Conservation (phyloP, 352 stramenopile species). For the Phytophthora agathidicida region DNA sequence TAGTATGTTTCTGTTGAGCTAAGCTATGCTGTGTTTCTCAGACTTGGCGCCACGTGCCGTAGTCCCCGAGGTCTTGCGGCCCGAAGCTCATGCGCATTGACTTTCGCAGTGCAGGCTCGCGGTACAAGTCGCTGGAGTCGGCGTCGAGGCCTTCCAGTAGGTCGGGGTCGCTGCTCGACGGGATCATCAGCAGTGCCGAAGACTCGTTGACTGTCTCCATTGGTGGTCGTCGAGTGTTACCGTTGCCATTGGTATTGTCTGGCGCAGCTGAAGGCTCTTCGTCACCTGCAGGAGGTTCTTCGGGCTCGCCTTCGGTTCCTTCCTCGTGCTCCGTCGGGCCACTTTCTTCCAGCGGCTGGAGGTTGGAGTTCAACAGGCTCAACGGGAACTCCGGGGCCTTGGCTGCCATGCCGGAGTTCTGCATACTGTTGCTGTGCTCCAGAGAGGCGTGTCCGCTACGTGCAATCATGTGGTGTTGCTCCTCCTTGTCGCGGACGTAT, state of each 20-base stretch:
- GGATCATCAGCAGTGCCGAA: constrained; percentile 45
- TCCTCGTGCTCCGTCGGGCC: constrained; percentile 6
- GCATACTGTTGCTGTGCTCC: constrained; percentile 29
- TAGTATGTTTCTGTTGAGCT: too few species aligned
- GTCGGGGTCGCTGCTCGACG: constrained; percentile 40
- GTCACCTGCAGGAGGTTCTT: constrained; percentile 33
- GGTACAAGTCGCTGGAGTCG: constrained; percentile 76
- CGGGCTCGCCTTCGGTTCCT: constrained; percentile 21
- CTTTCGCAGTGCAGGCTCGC: constrained; percentile 67
- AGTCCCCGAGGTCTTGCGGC: constrained; percentile 46
- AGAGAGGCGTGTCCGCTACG: constrained; percentile 47
- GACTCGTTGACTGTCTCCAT: constrained; percentile 39
- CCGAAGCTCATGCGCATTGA: constrained; percentile 54
- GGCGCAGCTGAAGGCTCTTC: constrained; percentile 29
- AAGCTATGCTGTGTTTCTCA: constrained; percentile 19
- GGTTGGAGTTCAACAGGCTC: constrained; percentile 28
- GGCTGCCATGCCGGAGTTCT: constrained; percentile 4
- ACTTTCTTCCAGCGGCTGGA: constrained; percentile 25
- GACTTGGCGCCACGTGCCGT: constrained; percentile 50
- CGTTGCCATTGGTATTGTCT: too few species aligned
- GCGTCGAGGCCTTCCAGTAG: constrained; percentile 27
- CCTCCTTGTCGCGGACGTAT: constrained; percentile 89
- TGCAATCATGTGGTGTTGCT: constrained; percentile 54
- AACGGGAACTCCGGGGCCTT: constrained; percentile 27
- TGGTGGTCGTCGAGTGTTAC: constrained; percentile 7